phyloP scores from a whole-genome alignment of 2,329 filamentous ascomycete genomes.

The Coniochaeta sp. region DNA sequence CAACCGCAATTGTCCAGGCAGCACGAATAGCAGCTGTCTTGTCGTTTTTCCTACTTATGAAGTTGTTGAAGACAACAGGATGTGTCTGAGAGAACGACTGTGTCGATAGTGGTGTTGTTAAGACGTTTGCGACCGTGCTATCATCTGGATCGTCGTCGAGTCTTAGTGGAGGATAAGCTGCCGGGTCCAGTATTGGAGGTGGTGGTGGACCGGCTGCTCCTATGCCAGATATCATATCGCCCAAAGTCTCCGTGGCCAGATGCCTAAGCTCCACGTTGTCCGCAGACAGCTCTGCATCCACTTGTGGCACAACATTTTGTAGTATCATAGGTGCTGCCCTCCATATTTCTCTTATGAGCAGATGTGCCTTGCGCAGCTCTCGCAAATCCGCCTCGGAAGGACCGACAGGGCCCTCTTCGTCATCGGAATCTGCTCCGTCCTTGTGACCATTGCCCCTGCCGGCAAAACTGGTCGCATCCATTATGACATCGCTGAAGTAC shows the following conservation, averaged over 20 bases:
- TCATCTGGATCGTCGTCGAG: constrained; percentile 49
- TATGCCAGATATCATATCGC: constrained; percentile 90
- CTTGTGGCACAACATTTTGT: constrained; percentile 85
- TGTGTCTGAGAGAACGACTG: constrained; percentile 86
- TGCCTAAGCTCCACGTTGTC: constrained; percentile 82
- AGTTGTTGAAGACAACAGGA: constrained; percentile 69
- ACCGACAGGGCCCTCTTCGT: constrained; percentile 50
- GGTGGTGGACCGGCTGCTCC: constrained; percentile 82
- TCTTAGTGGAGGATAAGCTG: constrained; percentile 73
- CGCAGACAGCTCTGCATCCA: constrained; percentile 85
- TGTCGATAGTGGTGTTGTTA: constrained; percentile 77
- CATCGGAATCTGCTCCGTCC: constrained; percentile 54
- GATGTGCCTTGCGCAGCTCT: constrained; percentile 84
- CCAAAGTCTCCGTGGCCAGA: constrained; percentile 87
- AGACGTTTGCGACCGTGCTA: constrained; percentile 47
- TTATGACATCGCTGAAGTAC: constrained; percentile 94
- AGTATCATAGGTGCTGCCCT: constrained; percentile 81
- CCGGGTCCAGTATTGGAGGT: constrained; percentile 64
- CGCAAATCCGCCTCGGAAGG: constrained; percentile 78
- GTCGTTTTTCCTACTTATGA: constrained; percentile 78
- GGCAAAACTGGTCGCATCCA: constrained; percentile 66
- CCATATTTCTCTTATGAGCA: constrained; percentile 87
- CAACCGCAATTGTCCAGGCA: constrained; percentile 77
- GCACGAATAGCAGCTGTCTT: constrained; percentile 76
- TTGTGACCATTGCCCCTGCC: constrained; percentile 49